Evolutionary conservation across 2,329 filamentous ascomycete genomes (phyloP), one percentile per base, ranked within the genome.

Genomic region (Penicillium corylophilum): DNA sequence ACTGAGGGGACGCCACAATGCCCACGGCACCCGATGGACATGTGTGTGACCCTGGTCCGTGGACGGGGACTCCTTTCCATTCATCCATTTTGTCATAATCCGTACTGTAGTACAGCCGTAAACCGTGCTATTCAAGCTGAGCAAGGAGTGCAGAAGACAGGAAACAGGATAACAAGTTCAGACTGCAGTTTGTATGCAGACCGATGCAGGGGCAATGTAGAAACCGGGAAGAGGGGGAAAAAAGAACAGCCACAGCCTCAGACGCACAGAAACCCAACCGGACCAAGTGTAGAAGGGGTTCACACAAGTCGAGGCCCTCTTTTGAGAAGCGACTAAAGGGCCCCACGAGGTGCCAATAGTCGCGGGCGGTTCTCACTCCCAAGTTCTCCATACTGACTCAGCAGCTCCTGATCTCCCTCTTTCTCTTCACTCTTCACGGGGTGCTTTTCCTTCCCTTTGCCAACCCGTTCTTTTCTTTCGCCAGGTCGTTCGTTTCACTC

Each of bases 401-500:
- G 60, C 60, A 57, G 59, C 57, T 63, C 59, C 64, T 63, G 56
- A 61, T 63, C 54, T 53, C 46, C 46, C 48, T 51, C 45, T 42
- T 53, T 44, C 55, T 57, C 56, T 57, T 58, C 36, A 49, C 57
- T 59, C 60, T 53, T 45, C 51, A 45, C 44, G 47, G 39, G 50
- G 48, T 55, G 46, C 40, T 55, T 53, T 61, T 53, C 62, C 62
- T 54, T 60, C 63, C 54, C 59, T 59, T 58, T 61, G 55, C 58
- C 59, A 60, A 59, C 59, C 53, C 54, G 55, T 63, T 62, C 60
- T 63, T 70, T 64, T 64, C 62, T 64, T 62, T 67, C 60, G 65
- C 61, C 68, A 64, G 69, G 70, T 72, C 63, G 70, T 61, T 72
- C 72, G 76, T 77, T 77, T 73, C 76, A 78, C 76, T 79, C 77